Percentiles rank a stretch among this genome's conserved stretches.
phyloP scores from a whole-genome alignment of 352 stramenopile species.

The Globisporangium nagaii region DNA sequence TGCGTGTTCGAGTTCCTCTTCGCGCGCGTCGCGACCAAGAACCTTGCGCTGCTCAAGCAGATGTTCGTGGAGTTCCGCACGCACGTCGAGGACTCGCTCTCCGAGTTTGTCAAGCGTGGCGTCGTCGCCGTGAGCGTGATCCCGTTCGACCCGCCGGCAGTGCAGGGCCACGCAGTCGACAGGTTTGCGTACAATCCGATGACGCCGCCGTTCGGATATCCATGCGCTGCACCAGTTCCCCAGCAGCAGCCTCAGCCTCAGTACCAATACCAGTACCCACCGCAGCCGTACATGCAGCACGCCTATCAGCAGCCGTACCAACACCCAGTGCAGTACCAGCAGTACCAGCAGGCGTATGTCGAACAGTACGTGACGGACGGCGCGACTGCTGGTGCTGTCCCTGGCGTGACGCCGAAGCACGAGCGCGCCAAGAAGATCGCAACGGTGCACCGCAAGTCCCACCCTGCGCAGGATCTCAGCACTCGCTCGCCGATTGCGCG shows the following conservation, averaged over 20 bases:
- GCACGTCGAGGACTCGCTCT: conserved; percentile 17
- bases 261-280: neutral
- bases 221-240: too few species aligned
- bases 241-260: neutral
- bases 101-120: conserved; percentile 21
- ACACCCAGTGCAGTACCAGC: neutral
- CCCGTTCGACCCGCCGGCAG: conserved; percentile 25
- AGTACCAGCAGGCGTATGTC: conserved; percentile 7
- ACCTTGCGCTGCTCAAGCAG: conserved; percentile 30
- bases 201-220: neutral
- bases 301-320: neutral
- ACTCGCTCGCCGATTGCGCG: neutral
- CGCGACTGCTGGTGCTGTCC: neutral
- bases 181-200: neutral
- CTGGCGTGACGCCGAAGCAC: neutral
- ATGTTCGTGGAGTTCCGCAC: conserved; percentile 33
- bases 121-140: conserved; percentile 32
- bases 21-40: conserved; percentile 28
- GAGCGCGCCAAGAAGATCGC: conserved; percentile 3
- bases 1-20: conserved; percentile 40
- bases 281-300: neutral
- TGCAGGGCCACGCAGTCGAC: neutral
- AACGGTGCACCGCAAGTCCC: neutral
- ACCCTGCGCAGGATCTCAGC: neutral
- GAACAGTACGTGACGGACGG: neutral